Base-by-base conservation (phyloP, 176 grass and related monocot species). In the Eragrostis nindensis region DNA sequence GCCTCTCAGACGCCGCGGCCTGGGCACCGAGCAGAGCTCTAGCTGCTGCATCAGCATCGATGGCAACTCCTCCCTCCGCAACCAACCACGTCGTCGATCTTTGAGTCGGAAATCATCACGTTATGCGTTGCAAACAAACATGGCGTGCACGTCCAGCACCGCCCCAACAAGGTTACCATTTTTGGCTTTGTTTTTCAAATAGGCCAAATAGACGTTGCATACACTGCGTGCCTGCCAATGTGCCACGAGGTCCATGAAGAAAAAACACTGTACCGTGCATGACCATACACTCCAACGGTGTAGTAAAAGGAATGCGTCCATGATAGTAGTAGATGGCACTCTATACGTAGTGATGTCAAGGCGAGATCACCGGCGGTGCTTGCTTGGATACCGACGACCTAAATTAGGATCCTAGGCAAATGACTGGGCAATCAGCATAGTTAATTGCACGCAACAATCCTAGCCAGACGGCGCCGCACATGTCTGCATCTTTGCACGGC, bases 391-490 rank as follows among this genome's bases (percentile, higher is more conserved):
- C 18, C 4, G 49, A 54, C 48, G 19, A 50, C 47, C 25, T 49
- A 57, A 57, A 57, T 24, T 57, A 57, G 22, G 36, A 78, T 78
- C 75, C 75, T 14, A 78, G 16, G 60, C 43, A 65, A 64, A 1
- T 44, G 25, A 14, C 56, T 14, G 8, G 41, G 41, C 16, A 45
- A 62, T 63, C 45, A 46, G 57, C 25, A 14, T 76, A 63, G 46
- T 21, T 29, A 52, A 72, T 36, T 14, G 47, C 70, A 11, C 47
- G 6, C 21, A 36, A 36, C 4, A 2, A 36, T 36, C 32, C 32
- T 36, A 36, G 32, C 32, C 32, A 36, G 32, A 36, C 32, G 32
- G n/a, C 32, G 4, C 32, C 32, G 32, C 32, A 36, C 32, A 36
- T 36, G 32, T 36, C 32, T 36, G 32, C 32, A 36, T 2, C 32